Evolutionary conservation across 1,284 basidiomycete genomes (phyloP), one percentile per base, ranked within the genome.

Genomic region (Mycena citricolor): DNA sequence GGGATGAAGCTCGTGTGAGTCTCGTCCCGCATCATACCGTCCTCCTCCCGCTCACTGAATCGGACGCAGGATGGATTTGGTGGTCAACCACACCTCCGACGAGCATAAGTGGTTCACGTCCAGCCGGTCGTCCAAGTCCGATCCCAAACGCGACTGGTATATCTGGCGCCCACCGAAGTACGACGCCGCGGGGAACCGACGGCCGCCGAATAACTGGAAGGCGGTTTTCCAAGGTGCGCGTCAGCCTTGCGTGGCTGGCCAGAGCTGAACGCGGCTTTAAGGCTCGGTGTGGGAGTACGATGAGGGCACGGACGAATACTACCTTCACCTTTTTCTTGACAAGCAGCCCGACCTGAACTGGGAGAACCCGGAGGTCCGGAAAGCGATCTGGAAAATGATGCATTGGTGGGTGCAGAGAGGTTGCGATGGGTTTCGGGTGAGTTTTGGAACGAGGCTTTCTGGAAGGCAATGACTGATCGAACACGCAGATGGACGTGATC

Each of bases 311-410:
- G 70, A 81, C 48, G 83, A 87, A 63, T 90, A 82, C 56, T 89
- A 88, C 60, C 74, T 89, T 35, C 86, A 89, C 62, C 59, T 88
- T 7, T 90, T 81, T 62, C 72, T 81, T 52, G 58, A 69, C 10
- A 76, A 83, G 52, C 88, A 90, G 65, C 88, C 87, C 0, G 88
- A 90, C 61, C 64, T 89, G 24, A 89, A 91, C 62, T 90, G 86
- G 86, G 79, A 84, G 32, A 82, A 86, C 58, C 71, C 73, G 1
- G 73, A 74, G 26, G 78, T 86, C 10, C 67, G 81, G 20, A 67
- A 75, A 29, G 83, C 81, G 3, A 76, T 89, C 19, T 78, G 74
- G 66, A 76, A 81, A 31, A 64, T 81, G 28, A 83, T 90, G 74
- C 62, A 66, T 24, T 90, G 87, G 64, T 91, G 86, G 87, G 72